phyloP scores from a whole-genome alignment of 1,139 yeast species.

The Taphrina communis region DNA sequence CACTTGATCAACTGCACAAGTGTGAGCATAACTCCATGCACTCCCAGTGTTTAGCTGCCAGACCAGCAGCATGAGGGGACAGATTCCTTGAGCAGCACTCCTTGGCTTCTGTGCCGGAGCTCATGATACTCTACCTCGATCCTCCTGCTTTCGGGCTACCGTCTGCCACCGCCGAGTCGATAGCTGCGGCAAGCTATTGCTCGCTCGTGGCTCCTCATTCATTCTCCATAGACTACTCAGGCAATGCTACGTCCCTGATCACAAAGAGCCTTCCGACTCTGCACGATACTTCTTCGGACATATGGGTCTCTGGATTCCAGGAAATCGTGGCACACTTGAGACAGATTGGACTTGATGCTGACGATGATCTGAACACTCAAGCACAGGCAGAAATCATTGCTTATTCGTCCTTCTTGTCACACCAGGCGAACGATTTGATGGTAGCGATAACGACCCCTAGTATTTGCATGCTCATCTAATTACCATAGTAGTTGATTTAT shows the following conservation, averaged over 20 bases:
- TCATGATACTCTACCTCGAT: conserved; percentile 25
- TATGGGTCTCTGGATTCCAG: conserved; percentile 31
- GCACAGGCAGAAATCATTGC: conserved; percentile 30
- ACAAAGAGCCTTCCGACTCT: conserved; percentile 30
- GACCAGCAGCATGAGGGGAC: too few species aligned
- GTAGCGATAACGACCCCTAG: neutral
- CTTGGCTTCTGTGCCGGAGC: neutral
- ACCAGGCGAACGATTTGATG: conserved; percentile 8
- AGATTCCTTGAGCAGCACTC: neutral
- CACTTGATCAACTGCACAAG: neutral
- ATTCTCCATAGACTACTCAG: conserved; percentile 15
- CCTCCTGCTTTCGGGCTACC: conserved; percentile 39
- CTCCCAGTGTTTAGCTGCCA: too few species aligned
- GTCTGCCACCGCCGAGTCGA: conserved; percentile 19
- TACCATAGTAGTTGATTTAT: conserved; percentile 6
- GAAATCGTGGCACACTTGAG: conserved; percentile 18
- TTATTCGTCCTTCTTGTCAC: conserved; percentile 20
- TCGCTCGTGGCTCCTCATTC: conserved; percentile 31
- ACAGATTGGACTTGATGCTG: conserved; percentile 24
- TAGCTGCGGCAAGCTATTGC: conserved; percentile 31
- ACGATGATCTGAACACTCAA: conserved; percentile 8
- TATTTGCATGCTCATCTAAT: conserved; percentile 4
- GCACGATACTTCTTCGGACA: conserved; percentile 16
- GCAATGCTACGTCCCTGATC: conserved; percentile 24
- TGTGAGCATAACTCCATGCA: too few species aligned